Percentiles rank a stretch among this genome's conserved stretches.
Conservation (phyloP, 2,329 filamentous ascomycete genomes). For the Botryotinia calthae region DNA sequence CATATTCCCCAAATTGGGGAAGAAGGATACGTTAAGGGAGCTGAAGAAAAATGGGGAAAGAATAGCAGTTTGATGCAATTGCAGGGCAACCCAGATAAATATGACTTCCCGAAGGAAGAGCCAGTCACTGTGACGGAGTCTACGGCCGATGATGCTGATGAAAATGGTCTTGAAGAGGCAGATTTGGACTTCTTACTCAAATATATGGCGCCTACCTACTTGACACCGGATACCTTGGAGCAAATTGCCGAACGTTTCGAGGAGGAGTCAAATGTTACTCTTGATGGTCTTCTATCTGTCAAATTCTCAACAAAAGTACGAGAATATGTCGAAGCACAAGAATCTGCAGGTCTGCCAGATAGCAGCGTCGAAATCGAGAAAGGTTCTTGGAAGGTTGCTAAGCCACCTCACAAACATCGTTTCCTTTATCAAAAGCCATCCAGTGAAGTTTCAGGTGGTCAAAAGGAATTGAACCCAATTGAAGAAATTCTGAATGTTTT, state of each 20-base stretch:
- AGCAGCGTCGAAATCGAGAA: slow-evolving; percentile 57
- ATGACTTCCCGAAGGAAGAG: slow-evolving; percentile 72
- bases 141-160: slow-evolving; percentile 37
- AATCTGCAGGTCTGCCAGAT: slow-evolving; percentile 48
- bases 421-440: slow-evolving; percentile 74
- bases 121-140: slow-evolving; percentile 48
- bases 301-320: slow-evolving; percentile 74
- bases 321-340: slow-evolving; percentile 66
- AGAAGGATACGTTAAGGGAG: slow-evolving; percentile 82
- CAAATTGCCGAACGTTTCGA: slow-evolving; percentile 77
- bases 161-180: slow-evolving; percentile 65
- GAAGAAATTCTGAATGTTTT: slow-evolving; percentile 78
- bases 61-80: slow-evolving; percentile 91
- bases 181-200: slow-evolving; percentile 89
- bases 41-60: slow-evolving; percentile 83
- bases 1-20: slow-evolving; percentile 95
- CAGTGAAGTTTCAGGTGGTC: slow-evolving; percentile 35
- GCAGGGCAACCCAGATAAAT: slow-evolving; percentile 85
- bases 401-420: slow-evolving; percentile 92
- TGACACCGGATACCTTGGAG: slow-evolving; percentile 87
- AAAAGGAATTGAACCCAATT: slow-evolving; percentile 55
- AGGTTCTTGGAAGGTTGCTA: slow-evolving; percentile 69
- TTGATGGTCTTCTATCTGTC: slow-evolving; percentile 73
- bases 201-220: slow-evolving; percentile 85
- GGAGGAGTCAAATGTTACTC: slow-evolving; percentile 78